Evolutionary conservation across 345 rosid species (phyloP), one percentile per base, ranked within the genome.

Genomic region (Brassica juncea): DNA sequence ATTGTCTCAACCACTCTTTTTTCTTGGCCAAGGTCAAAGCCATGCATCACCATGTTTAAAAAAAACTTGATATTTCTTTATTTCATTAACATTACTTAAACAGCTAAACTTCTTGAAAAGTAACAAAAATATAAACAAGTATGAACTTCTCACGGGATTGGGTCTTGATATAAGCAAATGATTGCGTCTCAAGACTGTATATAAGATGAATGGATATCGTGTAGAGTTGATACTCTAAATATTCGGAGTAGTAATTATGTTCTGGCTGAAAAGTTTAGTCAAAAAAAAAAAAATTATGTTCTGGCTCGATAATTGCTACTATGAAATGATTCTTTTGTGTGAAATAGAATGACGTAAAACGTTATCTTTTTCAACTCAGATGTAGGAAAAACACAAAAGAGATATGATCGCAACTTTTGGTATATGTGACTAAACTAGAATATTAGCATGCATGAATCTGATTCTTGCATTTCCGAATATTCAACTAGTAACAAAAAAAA

Each of bases 1-100:
- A 65, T 75, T 71, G 15, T 75, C 80, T 75, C 80, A 80, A 81
- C 84, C 23, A 81, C 84, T 81, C 52, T 76, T 66, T 61, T 65
- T 64, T 69, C 16, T 32, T 64, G 73, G 76, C 80, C 73, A 70
- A 44, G 72, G 83, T 80, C 80, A 80, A 80, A 80, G 68, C 83
- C 80, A 62, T 70, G 75, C 76, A 80, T 80, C 83, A 28, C 19
- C 77, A 74, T 32, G n/a, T 49, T 31, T 16, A 19, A 1, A 0
- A 4, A 39, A 39, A 62, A 9, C 1, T 9, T 1, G 47, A 15
- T 44, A 23, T 10, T 74, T 15, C 28, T 72, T 72, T 25, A 60
- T 34, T 6, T 25, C n/a, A 14, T 12, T 35, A 16, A 62, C 25
- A 8, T 66, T 32, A 66, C 39, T 74, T 34, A 75, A 60, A 62